Evolutionary conservation across 129 eudicot species (phyloP).

Genomic region (Centrapalus pauciflorus): DNA sequence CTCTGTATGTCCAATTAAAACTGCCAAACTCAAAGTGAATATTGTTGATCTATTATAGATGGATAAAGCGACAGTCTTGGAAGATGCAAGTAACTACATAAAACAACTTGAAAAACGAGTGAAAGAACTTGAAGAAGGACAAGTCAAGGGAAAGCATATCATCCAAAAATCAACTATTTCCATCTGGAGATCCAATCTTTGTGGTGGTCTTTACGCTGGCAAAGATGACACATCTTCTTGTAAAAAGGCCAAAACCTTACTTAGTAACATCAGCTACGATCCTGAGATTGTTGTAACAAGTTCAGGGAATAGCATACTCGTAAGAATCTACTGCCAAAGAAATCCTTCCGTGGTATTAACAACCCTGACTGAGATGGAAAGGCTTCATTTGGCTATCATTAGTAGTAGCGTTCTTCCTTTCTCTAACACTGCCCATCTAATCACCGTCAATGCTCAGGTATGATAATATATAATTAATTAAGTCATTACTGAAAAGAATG

Average conservation of each 20-base stretch:
- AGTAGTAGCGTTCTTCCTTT: not conserved
- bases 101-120: not conserved
- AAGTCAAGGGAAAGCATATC: not conserved
- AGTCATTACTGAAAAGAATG: not conserved
- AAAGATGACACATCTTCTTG: not conserved
- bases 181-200: not conserved
- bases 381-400: conserved; percentile 1
- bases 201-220: not conserved
- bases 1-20: not conserved
- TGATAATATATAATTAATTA: not conserved
- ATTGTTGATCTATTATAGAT: not conserved
- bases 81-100: conserved; percentile 8
- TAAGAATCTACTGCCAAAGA: conserved; percentile 8
- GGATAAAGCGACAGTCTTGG: conserved; percentile 1
- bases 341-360: not conserved
- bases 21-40: not conserved
- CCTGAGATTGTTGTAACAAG: conserved; percentile 6
- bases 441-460: conserved; percentile 8
- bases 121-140: not conserved
- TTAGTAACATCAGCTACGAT: not conserved
- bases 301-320: not conserved
- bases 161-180: not conserved
- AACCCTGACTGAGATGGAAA: not conserved
- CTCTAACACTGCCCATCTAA: not conserved
- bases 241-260: not conserved